Evolutionary conservation across 257 asterid genomes (phyloP).

Genomic region (Solanum chaucha): DNA sequence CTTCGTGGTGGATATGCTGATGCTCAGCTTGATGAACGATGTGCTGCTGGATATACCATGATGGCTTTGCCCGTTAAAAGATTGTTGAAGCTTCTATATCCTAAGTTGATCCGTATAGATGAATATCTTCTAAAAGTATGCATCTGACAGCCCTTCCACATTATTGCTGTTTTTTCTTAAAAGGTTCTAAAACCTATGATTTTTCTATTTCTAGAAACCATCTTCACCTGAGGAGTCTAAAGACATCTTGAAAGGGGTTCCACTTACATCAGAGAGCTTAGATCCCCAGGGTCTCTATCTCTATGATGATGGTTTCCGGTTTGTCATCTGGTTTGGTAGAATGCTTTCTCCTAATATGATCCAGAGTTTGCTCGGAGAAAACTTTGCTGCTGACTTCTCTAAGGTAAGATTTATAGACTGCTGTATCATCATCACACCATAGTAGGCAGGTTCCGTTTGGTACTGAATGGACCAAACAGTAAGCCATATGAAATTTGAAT

Average conservation of each 20-base stretch:
- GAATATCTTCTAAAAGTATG: constrained; percentile 50
- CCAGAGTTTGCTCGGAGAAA: constrained; percentile 69
- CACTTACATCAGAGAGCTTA: constrained; percentile 77
- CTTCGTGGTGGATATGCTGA: constrained; percentile 91
- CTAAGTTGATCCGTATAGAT: constrained; percentile 56
- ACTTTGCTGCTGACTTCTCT: constrained; percentile 61
- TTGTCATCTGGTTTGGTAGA: constrained; percentile 91
- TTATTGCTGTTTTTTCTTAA: constrained; percentile 3
- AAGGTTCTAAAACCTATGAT: constrained; percentile 3
- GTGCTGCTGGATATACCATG: constrained; percentile 68
- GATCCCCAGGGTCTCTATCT: constrained; percentile 82
- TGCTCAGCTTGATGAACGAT: constrained; percentile 66
- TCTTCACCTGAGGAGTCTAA: constrained; percentile 38
- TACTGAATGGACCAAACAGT: not conserved
- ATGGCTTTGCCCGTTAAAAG: constrained; percentile 67
- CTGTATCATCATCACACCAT: not conserved
- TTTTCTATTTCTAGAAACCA: constrained; percentile 18
- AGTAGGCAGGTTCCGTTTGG: not conserved
- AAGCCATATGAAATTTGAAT: not conserved
- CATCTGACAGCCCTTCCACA: not conserved
- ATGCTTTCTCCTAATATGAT: constrained; percentile 68
- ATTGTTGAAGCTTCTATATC: constrained; percentile 77
- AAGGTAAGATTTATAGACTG: constrained; percentile 35
- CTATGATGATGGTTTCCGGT: constrained; percentile 83
- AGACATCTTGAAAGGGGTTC: constrained; percentile 46